Conservation (phyloP, 2,329 filamentous ascomycete species). For the Grosmannia penicillata region DNA sequence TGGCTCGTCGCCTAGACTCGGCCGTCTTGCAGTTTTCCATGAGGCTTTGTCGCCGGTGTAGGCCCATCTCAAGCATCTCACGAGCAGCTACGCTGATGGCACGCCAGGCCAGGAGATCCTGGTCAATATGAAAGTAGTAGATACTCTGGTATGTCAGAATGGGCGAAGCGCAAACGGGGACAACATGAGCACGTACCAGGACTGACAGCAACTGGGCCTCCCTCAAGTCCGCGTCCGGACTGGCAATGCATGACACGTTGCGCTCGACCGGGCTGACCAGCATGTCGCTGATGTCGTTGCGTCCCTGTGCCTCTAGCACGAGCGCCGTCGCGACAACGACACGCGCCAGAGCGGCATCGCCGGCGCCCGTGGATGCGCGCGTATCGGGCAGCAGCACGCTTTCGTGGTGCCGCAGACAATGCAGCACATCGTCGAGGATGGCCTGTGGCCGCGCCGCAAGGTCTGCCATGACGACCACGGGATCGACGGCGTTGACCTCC, state of each 20-base stretch:
- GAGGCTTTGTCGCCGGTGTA: constrained; percentile 28
- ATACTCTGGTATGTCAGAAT: constrained; percentile 10
- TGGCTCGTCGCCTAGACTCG: constrained; percentile 13
- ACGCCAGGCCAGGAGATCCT: constrained; percentile 33
- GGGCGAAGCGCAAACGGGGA: too few relatives aligned
- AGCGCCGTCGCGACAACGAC: constrained; percentile 19
- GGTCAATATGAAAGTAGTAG: constrained; percentile 29
- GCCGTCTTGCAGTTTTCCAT: constrained; percentile 18
- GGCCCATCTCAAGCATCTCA: constrained; percentile 28
- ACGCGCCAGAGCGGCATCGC: constrained; percentile 17
- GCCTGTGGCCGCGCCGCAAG: constrained; percentile 13
- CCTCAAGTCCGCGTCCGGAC: background rate
- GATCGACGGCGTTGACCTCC: constrained; percentile 21
- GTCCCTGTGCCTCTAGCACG: constrained; percentile 18
- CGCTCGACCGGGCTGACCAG: constrained; percentile 15
- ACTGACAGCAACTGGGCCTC: background rate
- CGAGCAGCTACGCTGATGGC: constrained; percentile 30
- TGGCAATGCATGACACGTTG: constrained; percentile 14
- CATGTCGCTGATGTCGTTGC: constrained; percentile 14
- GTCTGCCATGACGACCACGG: constrained; percentile 13
- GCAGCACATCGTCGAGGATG: constrained; percentile 8
- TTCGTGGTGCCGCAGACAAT: background rate
- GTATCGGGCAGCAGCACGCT: background rate
- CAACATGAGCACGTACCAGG: background rate
- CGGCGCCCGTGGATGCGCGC: constrained; percentile 11